Base-by-base conservation (phyloP, 345 rosid species). In the Corchorus olitorius region DNA sequence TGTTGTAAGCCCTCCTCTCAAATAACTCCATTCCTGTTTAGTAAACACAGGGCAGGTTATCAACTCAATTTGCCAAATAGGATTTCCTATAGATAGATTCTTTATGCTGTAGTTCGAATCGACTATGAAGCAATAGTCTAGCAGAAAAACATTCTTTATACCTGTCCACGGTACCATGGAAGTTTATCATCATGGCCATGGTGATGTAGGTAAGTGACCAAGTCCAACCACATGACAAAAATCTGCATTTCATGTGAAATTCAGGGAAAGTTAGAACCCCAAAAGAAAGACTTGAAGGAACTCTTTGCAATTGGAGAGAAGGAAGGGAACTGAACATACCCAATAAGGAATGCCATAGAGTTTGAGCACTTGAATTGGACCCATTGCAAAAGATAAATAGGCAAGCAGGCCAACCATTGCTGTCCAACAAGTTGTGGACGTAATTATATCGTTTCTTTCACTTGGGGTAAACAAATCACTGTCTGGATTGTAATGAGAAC, bases 81-180 rank as follows among this genome's bases (percentile, higher is more conserved):
- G 43, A 39, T 39, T 39, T 39, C 6, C 43, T 39, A 39, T 39
- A 16, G 55, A 52, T 52, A 52, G n/a, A n/a, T 64, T 33, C 52
- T n/a, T 19, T 8, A 41, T n/a, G 70, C 5, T 41, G 27, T 9
- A 20, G 49, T 33, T 37, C 52, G 5, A 19, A 65, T 6, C 27
- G 14, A 37, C 52, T 9, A n/a, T 53, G 65, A 17, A 73, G 50
- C 39, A 45, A 20, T 6, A 73, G 10, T 60, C 49, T 56, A 8
- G 16, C 66, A 66, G 19, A 13, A 75, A 6, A 75, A 6, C 17
- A 67, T 27, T 61, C 61, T 60, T 20, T 74, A 20, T 87, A 94
- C 98, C 97, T 90, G 73, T 22, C 95, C 93, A 1, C 98, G 95
- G 83, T 94, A 93, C 98, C 97, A 94, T 15, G 98, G 98, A 70